These are phyloP conservation scores for Candida buenavistaensis DNA, from an alignment of 1,139 yeast species.

Conservation along the genomic window DNA sequence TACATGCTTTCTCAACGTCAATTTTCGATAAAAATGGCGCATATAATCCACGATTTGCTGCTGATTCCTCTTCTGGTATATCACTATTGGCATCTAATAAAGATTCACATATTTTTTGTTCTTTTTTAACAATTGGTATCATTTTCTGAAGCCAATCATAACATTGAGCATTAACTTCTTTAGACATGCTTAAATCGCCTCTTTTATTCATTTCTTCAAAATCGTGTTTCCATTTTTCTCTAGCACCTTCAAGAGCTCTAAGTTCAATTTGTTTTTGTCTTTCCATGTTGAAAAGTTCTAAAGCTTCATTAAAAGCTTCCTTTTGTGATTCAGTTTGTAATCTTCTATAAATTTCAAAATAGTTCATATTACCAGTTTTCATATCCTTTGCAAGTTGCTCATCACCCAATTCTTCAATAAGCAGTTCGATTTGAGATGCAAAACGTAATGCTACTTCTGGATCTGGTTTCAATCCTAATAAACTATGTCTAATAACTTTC, in stretches of 20 bases:
- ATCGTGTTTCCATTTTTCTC: conserved; percentile 84
- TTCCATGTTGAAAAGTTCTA: conserved; percentile 68
- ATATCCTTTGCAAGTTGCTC: conserved; percentile 15
- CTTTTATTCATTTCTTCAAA: conserved; percentile 67
- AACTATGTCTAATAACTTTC: conserved; percentile 76
- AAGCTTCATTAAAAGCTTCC: conserved; percentile 56
- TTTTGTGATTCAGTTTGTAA: conserved; percentile 54
- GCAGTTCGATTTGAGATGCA: conserved; percentile 27
- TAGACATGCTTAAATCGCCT: conserved; percentile 58
- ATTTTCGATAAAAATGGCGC: conserved; percentile 79
- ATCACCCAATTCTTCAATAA: conserved; percentile 37
- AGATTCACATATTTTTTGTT: conserved; percentile 50
- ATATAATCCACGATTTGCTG: conserved; percentile 62
- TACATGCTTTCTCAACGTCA: conserved; percentile 78
- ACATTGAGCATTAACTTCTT: conserved; percentile 67
- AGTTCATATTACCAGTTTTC: conserved; percentile 35
- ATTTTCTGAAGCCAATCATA: conserved; percentile 78
- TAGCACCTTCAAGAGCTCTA: conserved; percentile 81
- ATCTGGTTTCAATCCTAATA: conserved; percentile 56
- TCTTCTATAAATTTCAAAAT: conserved; percentile 60
- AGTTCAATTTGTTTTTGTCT: conserved; percentile 78
- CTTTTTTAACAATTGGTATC: conserved; percentile 68
- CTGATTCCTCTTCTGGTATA: conserved; percentile 17
- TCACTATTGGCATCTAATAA: conserved; percentile 20
- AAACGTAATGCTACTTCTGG: conserved; percentile 9